Evolutionary conservation across 106 monocot genomes (phyloP).

Genomic region (Platanthera guangdongensis): DNA sequence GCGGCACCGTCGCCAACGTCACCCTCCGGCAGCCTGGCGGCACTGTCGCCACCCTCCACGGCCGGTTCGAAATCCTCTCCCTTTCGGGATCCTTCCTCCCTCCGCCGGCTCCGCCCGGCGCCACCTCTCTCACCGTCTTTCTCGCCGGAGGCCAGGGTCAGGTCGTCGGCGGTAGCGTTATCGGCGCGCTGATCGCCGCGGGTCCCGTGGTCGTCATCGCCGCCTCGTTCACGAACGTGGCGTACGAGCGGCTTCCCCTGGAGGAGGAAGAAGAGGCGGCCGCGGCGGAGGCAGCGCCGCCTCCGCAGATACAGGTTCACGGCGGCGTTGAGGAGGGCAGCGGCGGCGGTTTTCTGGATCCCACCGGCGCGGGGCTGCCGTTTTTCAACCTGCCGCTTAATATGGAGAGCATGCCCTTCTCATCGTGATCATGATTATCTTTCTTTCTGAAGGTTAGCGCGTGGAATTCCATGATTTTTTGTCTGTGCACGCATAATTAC

Average conservation of each 20-base stretch:
- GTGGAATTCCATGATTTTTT: background rate
- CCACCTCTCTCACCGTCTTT: conserved; percentile 9
- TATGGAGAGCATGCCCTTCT: background rate
- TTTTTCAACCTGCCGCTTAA: conserved; percentile 9
- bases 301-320: background rate
- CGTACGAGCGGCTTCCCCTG: conserved; percentile 6
- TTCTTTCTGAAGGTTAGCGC: background rate
- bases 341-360: background rate
- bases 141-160: conserved; percentile 10
- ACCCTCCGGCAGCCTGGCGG: conserved; percentile 5
- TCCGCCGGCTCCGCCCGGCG: background rate
- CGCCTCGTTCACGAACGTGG: conserved; percentile 11
- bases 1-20: conserved; percentile 9
- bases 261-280: conserved; percentile 9
- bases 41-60: background rate
- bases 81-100: conserved; percentile 12
- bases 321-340: background rate
- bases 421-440: background rate
- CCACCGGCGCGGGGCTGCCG: background rate
- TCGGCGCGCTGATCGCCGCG: conserved; percentile 1
- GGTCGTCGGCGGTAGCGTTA: conserved; percentile 9
- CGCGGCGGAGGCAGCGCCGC: background rate
- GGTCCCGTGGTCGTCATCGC: conserved; percentile 9
- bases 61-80: conserved; percentile 10
- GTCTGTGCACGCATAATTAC: background rate